Conservation (phyloP, 805 yeast genomes). For the Nakazawaea ishiwadae region DNA sequence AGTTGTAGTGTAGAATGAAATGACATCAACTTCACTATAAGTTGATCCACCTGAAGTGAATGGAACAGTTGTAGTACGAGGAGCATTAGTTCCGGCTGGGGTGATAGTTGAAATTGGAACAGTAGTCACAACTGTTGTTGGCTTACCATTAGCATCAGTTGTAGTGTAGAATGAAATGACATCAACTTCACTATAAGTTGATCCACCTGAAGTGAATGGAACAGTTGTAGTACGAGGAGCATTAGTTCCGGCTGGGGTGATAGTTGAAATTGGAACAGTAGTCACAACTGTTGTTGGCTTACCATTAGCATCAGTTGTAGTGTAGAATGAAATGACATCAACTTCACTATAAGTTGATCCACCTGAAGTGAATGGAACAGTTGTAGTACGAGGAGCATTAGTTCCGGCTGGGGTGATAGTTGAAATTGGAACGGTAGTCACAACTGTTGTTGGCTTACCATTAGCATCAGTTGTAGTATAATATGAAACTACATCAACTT, state of each 20-base stretch:
- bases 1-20: slow-evolving; percentile 4
- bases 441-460: slow-evolving; percentile 5
- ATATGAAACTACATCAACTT: slow-evolving; percentile 2
- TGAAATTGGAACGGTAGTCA: slow-evolving; percentile 5
- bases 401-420: background rate
- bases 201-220: background rate
- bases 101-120: background rate
- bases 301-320: slow-evolving; percentile 1
- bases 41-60: slow-evolving; percentile 5
- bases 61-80: slow-evolving; percentile 5
- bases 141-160: background rate
- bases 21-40: background rate
- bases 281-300: slow-evolving; percentile 1
- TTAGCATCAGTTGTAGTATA: slow-evolving; percentile 3
- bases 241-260: background rate
- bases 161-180: slow-evolving; percentile 1
- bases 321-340: background rate
- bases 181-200: slow-evolving; percentile 1
- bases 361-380: background rate
- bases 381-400: slow-evolving; percentile 3
- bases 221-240: slow-evolving; percentile 1
- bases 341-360: background rate
- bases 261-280: background rate
- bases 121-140: slow-evolving; percentile 1
- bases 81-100: background rate